phyloP scores from a whole-genome alignment of 129 eudicot genomes.

The Solidago caesia region DNA sequence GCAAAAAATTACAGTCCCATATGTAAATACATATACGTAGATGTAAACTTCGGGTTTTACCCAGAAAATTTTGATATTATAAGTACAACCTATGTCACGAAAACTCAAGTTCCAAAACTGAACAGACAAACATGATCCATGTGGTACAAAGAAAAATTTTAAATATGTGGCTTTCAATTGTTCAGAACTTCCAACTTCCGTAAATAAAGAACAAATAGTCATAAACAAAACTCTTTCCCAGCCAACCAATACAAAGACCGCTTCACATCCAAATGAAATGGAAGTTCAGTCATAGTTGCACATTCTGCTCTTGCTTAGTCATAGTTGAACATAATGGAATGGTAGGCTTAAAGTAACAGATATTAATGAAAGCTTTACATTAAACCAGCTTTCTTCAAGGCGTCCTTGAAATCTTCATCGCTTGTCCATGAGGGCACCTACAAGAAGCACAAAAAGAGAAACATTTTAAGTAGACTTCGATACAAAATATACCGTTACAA shows the following conservation, averaged over 20 bases:
- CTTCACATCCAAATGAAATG: background rate
- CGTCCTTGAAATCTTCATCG: constrained; percentile 54
- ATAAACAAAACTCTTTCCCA: background rate
- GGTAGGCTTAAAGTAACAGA: background rate
- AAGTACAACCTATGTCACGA: no score
- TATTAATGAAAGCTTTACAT: constrained; percentile 23
- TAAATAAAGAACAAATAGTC: background rate
- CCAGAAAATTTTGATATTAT: no score
- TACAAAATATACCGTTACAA: background rate
- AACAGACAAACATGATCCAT: background rate
- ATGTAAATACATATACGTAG: no score
- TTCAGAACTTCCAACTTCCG: background rate
- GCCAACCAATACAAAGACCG: background rate
- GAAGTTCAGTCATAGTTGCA: background rate
- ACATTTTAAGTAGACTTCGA: background rate
- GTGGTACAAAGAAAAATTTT: no score
- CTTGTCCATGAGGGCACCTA: constrained; percentile 68
- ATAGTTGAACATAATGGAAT: background rate
- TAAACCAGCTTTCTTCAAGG: constrained; percentile 68
- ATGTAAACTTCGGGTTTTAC: no score
- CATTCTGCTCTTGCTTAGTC: background rate
- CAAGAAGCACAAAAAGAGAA: constrained; percentile 4
- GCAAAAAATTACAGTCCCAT: no score
- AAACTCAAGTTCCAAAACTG: background rate
- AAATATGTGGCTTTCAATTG: no score